Evolutionary conservation across 1,284 basidiomycete species (phyloP).

Genomic region (Cryptococcus maquisensis): DNA sequence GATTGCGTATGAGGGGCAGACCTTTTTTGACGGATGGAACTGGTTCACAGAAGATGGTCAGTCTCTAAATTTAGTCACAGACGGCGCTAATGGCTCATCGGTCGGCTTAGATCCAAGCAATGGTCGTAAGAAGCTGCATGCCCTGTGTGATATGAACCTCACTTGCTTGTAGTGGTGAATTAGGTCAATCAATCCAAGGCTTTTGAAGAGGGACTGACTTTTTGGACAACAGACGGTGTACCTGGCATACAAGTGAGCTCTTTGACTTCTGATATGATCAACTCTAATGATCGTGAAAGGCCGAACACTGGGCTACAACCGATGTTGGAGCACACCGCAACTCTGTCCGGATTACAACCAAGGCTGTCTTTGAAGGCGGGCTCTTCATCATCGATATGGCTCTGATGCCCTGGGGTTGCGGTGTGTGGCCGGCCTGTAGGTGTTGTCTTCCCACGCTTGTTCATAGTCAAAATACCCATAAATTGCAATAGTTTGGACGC

Average conservation of each 20-base stretch:
- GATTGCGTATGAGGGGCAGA: constrained; percentile 35
- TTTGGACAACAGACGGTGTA: constrained; percentile 30
- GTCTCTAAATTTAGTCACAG: constrained; percentile 2
- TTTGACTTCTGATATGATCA: not conserved
- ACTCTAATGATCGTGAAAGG: constrained; percentile 15
- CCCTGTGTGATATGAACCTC: not conserved
- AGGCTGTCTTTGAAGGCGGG: constrained; percentile 62
- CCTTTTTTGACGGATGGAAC: constrained; percentile 46
- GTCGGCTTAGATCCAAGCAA: constrained; percentile 35
- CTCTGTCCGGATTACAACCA: constrained; percentile 63
- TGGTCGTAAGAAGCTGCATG: constrained; percentile 43
- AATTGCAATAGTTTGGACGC: constrained; percentile 36
- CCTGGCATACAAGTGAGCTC: constrained; percentile 36
- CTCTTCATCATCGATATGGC: constrained; percentile 74
- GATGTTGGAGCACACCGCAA: constrained; percentile 24
- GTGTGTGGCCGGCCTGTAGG: constrained; percentile 71
- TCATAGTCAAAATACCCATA: too few relatives aligned
- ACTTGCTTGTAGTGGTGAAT: not conserved
- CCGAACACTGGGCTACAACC: constrained; percentile 34
- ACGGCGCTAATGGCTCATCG: not conserved
- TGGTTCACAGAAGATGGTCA: constrained; percentile 32
- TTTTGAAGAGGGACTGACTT: constrained; percentile 27
- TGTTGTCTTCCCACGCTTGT: not conserved
- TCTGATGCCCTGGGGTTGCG: constrained; percentile 72
- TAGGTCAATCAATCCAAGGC: constrained; percentile 22